Conservation (phyloP, 2,329 filamentous ascomycete species). For the Cladophialophora exuberans region DNA sequence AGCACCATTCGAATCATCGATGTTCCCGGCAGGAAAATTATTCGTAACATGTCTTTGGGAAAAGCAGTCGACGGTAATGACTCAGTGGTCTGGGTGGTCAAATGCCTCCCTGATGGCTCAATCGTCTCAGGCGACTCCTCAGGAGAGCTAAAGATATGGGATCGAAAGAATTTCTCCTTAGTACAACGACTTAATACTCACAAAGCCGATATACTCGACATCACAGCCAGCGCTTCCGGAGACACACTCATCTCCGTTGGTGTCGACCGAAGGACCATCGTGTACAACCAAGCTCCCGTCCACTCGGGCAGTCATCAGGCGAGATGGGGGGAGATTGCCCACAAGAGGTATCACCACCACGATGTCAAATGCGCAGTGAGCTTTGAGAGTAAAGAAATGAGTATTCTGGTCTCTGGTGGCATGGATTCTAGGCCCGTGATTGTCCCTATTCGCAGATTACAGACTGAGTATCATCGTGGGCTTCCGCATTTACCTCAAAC, state of each 20-base stretch:
- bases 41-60: conserved; percentile 84
- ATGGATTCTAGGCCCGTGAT: conserved; percentile 84
- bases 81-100: conserved; percentile 91
- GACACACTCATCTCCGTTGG: conserved; percentile 84
- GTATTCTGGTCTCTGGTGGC: conserved; percentile 87
- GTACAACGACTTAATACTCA: conserved; percentile 84
- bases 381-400: conserved; percentile 82
- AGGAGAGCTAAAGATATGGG: conserved; percentile 91
- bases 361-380: conserved; percentile 94
- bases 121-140: conserved; percentile 95
- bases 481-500: conserved; percentile 83
- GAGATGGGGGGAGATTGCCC: conserved; percentile 84
- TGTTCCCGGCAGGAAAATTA: conserved; percentile 72
- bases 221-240: conserved; percentile 81
- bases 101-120: conserved; percentile 81
- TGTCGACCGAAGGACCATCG: conserved; percentile 84
- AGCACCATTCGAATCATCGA: conserved; percentile 93
- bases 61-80: conserved; percentile 81
- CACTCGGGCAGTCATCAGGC: conserved; percentile 51
- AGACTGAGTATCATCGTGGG: conserved; percentile 72
- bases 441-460: conserved; percentile 69
- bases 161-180: conserved; percentile 87
- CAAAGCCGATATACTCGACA: conserved; percentile 84
- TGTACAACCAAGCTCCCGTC: conserved; percentile 69
- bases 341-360: conserved; percentile 84